These are phyloP conservation scores for Wickerhamomyces queroliae DNA, from an alignment of 805 yeast species.

Conservation along the genomic window DNA sequence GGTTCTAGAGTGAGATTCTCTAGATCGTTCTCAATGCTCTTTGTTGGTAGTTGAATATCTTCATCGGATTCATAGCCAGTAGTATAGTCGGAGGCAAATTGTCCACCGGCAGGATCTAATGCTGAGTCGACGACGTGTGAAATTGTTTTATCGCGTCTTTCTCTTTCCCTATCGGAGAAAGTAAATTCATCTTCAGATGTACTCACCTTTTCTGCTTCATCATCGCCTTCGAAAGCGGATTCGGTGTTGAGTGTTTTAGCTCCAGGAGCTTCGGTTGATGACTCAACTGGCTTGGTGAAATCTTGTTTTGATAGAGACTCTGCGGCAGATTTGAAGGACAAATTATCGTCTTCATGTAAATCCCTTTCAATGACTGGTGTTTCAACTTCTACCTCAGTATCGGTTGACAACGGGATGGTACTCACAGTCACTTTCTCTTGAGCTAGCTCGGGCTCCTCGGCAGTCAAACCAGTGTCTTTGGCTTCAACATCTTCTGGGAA, in stretches of 20 bases:
- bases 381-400: too few relatives aligned
- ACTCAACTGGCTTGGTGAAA: slow-evolving; percentile 3
- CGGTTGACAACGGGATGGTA: too few relatives aligned
- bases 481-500: slow-evolving; percentile 5
- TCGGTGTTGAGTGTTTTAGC: slow-evolving; percentile 8
- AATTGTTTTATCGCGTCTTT: slow-evolving; percentile 9
- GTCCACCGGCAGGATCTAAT: background rate
- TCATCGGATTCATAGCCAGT: slow-evolving; percentile 75
- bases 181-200: slow-evolving; percentile 21
- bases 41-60: slow-evolving; percentile 28
- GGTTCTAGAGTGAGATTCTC: slow-evolving; percentile 18
- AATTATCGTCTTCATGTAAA: slow-evolving; percentile 1
- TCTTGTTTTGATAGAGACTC: slow-evolving; percentile 4
- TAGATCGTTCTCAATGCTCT: slow-evolving; percentile 8
- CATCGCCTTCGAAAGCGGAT: slow-evolving; percentile 25
- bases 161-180: slow-evolving; percentile 16
- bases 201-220: slow-evolving; percentile 21
- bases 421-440: background rate
- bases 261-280: background rate
- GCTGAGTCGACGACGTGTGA: slow-evolving; percentile 1
- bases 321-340: slow-evolving; percentile 11
- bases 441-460: slow-evolving; percentile 2
- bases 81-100: slow-evolving; percentile 26
- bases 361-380: background rate
- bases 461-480: slow-evolving; percentile 1